Conservation (phyloP, 2,329 filamentous ascomycete genomes). For the Colletotrichum liaoningense region DNA sequence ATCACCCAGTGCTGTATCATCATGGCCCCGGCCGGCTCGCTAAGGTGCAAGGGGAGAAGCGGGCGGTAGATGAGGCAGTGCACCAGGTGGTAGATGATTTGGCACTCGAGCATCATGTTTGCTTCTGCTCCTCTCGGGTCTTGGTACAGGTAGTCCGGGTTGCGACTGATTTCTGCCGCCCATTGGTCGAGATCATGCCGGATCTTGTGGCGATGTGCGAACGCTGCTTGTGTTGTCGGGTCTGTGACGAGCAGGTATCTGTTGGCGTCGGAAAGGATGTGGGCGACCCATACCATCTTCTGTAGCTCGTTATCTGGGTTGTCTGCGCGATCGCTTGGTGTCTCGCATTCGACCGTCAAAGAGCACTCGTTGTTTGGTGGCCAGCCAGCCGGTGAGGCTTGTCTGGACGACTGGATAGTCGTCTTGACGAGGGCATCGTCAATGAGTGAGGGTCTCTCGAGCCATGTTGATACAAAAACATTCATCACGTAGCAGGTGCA, state of each 20-base stretch:
- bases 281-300: slow-evolving; percentile 12
- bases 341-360: background rate
- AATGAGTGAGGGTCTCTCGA: slow-evolving; percentile 22
- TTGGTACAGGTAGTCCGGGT: background rate
- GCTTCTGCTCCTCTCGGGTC: background rate
- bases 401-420: background rate
- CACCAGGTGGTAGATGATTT: slow-evolving; percentile 14
- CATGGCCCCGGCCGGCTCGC: slow-evolving; percentile 14
- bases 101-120: background rate
- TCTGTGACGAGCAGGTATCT: slow-evolving; percentile 21
- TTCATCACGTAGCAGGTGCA: slow-evolving; percentile 30
- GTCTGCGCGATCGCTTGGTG: background rate
- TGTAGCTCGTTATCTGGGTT: background rate
- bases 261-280: slow-evolving; percentile 22
- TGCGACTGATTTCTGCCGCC: background rate
- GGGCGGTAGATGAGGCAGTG: slow-evolving; percentile 30
- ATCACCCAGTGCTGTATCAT: slow-evolving; percentile 25
- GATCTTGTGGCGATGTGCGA: slow-evolving; percentile 26
- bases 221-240: slow-evolving; percentile 9
- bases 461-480: slow-evolving; percentile 22
- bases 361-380: background rate
- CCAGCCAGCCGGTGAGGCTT: background rate
- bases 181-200: slow-evolving; percentile 23
- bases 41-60: slow-evolving; percentile 8
- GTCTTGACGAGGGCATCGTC: slow-evolving; percentile 23